Evolutionary conservation across 2,329 filamentous ascomycete species (phyloP).

Genomic region (Alternaria gaisen): DNA sequence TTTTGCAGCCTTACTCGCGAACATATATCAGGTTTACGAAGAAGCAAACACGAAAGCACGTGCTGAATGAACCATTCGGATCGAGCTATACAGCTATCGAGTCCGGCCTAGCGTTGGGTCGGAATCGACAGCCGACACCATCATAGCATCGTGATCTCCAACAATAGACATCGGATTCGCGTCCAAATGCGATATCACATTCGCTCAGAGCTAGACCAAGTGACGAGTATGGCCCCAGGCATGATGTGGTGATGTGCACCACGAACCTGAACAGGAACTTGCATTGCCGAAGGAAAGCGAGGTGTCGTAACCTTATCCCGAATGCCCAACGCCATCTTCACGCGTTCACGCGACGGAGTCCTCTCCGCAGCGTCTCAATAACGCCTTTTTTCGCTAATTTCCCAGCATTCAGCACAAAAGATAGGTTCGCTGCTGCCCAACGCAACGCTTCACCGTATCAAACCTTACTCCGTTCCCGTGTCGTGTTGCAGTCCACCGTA

Average conservation of each 20-base stretch:
- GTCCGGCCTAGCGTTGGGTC: background rate
- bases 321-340: constrained; percentile 2
- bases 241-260: background rate
- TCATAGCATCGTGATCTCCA: background rate
- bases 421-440: constrained; percentile 7
- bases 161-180: background rate
- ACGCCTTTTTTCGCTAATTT: background rate
- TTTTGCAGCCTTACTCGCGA: background rate
- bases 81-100: background rate
- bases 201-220: background rate
- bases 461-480: constrained; percentile 1
- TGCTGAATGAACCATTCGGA: background rate
- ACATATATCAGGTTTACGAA: background rate
- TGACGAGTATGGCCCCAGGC: background rate
- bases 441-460: constrained; percentile 6
- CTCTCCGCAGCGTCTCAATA: background rate
- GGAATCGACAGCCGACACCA: background rate
- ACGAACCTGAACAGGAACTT: background rate
- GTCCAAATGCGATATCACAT: background rate
- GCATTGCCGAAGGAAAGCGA: constrained; percentile 10
- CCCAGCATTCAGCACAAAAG: background rate
- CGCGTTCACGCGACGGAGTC: constrained; percentile 4
- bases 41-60: background rate
- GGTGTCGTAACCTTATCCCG: constrained; percentile 3
- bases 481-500: background rate